phyloP scores from a whole-genome alignment of 208 protist species.

The Trypanosoma cruzi region DNA sequence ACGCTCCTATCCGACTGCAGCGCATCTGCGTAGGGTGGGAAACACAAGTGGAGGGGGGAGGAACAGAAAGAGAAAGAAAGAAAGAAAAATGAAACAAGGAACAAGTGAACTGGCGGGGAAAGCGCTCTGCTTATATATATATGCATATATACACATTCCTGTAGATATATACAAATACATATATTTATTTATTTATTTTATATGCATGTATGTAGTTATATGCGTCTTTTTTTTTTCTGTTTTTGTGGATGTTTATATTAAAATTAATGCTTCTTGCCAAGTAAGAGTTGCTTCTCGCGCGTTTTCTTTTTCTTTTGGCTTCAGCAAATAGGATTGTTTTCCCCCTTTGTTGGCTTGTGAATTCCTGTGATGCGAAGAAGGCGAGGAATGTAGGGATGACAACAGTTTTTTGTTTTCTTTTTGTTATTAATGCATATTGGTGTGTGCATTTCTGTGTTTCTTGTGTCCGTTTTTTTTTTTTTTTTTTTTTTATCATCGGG shows the following conservation, averaged over 20 bases:
- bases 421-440: too few relatives aligned
- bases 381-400: too few relatives aligned
- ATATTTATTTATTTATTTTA: background rate
- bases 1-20: background rate
- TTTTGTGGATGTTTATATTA: background rate
- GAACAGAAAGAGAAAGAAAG: background rate
- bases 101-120: background rate
- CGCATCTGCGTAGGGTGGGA: background rate
- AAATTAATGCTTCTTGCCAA: constrained; percentile 1
- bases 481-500: too few relatives aligned
- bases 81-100: too few relatives aligned
- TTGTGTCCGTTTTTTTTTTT: too few relatives aligned
- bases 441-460: too few relatives aligned
- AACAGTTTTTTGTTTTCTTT: too few relatives aligned
- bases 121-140: background rate
- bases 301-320: background rate
- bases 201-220: too few relatives aligned
- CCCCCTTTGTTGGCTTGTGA: too few relatives aligned
- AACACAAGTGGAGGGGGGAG: background rate
- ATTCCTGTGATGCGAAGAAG: too few relatives aligned
- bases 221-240: too few relatives aligned
- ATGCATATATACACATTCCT: background rate
- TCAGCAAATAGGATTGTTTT: background rate
- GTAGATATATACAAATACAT: too few relatives aligned
- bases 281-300: background rate